Conservation (phyloP, 768 basidiomycete species). For the Tubosaeta sp. region DNA sequence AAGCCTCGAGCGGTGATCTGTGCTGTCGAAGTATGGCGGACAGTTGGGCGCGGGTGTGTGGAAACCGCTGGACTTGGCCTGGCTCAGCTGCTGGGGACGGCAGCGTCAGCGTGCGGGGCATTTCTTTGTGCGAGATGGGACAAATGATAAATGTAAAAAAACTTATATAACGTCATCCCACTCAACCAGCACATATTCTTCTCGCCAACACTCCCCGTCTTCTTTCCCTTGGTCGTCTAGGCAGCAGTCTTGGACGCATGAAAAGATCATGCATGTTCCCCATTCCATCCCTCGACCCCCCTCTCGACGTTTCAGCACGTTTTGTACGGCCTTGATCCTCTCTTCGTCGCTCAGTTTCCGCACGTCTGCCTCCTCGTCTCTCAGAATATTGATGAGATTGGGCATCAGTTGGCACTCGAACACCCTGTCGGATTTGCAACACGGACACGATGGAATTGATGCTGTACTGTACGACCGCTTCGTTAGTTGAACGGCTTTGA, state of each 20-base stretch:
- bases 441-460: constrained; percentile 58
- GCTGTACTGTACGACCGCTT: constrained; percentile 54
- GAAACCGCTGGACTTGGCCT: constrained; percentile 47
- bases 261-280: constrained; percentile 89
- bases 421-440: constrained; percentile 61
- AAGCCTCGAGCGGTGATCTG: constrained; percentile 50
- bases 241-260: constrained; percentile 79
- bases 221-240: constrained; percentile 38
- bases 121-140: constrained; percentile 15
- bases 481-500: constrained; percentile 44
- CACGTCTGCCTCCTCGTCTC: constrained; percentile 24
- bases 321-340: constrained; percentile 57
- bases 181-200: constrained; percentile 72
- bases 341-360: constrained; percentile 60
- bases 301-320: constrained; percentile 46
- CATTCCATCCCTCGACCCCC: constrained; percentile 80
- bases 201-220: constrained; percentile 53
- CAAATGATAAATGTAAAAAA: constrained; percentile 8
- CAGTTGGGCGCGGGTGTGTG: constrained; percentile 81
- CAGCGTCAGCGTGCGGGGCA: constrained; percentile 24
- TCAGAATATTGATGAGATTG: constrained; percentile 79
- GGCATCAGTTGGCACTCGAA: constrained; percentile 98
- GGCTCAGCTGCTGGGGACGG: constrained; percentile 17
- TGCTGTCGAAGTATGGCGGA: constrained; percentile 68
- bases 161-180: constrained; percentile 50